phyloP scores from a whole-genome alignment of 2,329 filamentous ascomycete genomes.

The Rachicladosporium sp. region DNA sequence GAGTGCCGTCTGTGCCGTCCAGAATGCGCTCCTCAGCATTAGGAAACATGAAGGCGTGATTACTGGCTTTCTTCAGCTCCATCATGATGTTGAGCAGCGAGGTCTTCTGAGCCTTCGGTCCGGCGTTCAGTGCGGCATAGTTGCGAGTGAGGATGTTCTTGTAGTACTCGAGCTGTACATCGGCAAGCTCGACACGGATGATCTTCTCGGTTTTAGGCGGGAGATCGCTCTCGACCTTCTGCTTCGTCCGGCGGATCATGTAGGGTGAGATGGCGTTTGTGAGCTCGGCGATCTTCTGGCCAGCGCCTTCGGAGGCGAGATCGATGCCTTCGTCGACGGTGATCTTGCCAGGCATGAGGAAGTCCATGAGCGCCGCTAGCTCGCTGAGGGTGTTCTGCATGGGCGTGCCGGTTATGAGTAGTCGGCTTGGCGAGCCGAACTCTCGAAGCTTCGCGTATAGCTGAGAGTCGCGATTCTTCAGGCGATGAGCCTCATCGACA shows the following conservation, averaged over 20 bases:
- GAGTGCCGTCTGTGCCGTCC: slow-evolving; percentile 52
- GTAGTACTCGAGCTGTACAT: slow-evolving; percentile 95
- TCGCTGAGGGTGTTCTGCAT: slow-evolving; percentile 96
- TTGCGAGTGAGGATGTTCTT: slow-evolving; percentile 97
- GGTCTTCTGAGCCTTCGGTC: slow-evolving; percentile 80
- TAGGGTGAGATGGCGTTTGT: slow-evolving; percentile 82
- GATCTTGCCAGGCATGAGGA: slow-evolving; percentile 89
- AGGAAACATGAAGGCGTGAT: slow-evolving; percentile 96
- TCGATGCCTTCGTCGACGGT: slow-evolving; percentile 87
- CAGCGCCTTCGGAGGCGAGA: slow-evolving; percentile 62
- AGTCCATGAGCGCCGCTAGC: slow-evolving; percentile 84
- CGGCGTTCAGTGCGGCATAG: slow-evolving; percentile 86
- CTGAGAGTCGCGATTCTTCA: slow-evolving; percentile 94
- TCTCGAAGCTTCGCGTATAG: slow-evolving; percentile 74
- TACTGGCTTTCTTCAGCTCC: slow-evolving; percentile 98
- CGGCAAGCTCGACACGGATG: slow-evolving; percentile 90
- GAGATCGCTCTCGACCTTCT: slow-evolving; percentile 91
- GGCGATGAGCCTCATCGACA: slow-evolving; percentile 88
- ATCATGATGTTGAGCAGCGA: slow-evolving; percentile 98
- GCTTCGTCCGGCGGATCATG: slow-evolving; percentile 90
- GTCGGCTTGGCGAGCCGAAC: slow-evolving; percentile 76
- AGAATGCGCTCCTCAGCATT: slow-evolving; percentile 85
- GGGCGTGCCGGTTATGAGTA: slow-evolving; percentile 92
- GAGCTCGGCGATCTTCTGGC: slow-evolving; percentile 73
- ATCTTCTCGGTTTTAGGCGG: slow-evolving; percentile 98